phyloP scores from a whole-genome alignment of 2,329 filamentous ascomycete species.

The Diplocarpon rosae region DNA sequence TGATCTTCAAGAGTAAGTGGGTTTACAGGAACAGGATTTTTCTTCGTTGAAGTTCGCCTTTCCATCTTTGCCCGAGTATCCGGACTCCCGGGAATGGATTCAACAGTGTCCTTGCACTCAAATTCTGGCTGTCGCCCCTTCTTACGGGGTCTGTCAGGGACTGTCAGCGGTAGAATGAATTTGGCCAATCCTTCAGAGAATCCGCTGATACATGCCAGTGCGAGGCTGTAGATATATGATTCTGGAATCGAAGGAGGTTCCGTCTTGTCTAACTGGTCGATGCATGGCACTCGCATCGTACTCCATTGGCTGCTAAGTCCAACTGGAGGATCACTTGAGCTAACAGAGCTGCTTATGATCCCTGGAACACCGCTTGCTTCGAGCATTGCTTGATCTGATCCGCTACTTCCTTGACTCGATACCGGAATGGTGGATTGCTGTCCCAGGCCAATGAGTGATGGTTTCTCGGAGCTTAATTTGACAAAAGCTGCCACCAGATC shows the following conservation, averaged over 20 bases:
- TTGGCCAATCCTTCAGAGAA: slow-evolving; percentile 89
- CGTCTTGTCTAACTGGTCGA: slow-evolving; percentile 88
- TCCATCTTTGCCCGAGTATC: slow-evolving; percentile 32
- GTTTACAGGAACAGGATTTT: slow-evolving; percentile 71
- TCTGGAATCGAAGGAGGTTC: slow-evolving; percentile 77
- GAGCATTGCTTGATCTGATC: slow-evolving; percentile 74
- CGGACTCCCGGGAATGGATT: slow-evolving; percentile 14
- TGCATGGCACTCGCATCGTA: slow-evolving; percentile 71
- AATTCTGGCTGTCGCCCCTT: slow-evolving; percentile 26
- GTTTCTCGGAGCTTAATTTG: slow-evolving; percentile 85
- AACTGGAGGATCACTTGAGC: slow-evolving; percentile 51
- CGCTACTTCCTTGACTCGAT: slow-evolving; percentile 43
- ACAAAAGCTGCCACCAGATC: slow-evolving; percentile 82
- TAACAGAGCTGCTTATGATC: slow-evolving; percentile 66
- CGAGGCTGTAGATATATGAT: slow-evolving; percentile 86
- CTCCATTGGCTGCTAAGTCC: slow-evolving; percentile 93
- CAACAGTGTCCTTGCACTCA: slow-evolving; percentile 14
- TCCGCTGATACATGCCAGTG: slow-evolving; percentile 77
- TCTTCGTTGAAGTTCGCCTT: slow-evolving; percentile 57
- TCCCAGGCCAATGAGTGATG: slow-evolving; percentile 75
- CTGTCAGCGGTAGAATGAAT: slow-evolving; percentile 83
- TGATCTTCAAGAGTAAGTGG: slow-evolving; percentile 68
- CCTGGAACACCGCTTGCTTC: slow-evolving; percentile 82
- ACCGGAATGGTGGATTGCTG: slow-evolving; percentile 78
- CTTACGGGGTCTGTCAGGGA: slow-evolving; percentile 57